Evolutionary conservation across 805 yeast genomes (phyloP).

Genomic region (Starmera amethionina): DNA sequence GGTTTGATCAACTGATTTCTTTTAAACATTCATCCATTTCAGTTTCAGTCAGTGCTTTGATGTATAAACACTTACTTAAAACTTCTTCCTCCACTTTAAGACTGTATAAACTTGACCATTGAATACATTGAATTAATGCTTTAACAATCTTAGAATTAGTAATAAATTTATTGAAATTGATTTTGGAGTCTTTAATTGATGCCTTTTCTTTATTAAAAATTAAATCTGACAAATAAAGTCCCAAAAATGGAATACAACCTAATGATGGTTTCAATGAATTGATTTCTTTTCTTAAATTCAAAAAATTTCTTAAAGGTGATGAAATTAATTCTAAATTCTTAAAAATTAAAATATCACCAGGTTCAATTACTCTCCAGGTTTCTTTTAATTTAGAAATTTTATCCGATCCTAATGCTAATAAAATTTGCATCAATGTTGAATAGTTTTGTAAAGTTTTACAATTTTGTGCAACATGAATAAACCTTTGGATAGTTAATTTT

Average conservation of each 20-base stretch:
- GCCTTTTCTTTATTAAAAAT: slow-evolving; percentile 47
- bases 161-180: slow-evolving; percentile 73
- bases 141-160: slow-evolving; percentile 70
- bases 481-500: slow-evolving; percentile 66
- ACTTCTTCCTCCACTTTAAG: slow-evolving; percentile 50
- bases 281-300: slow-evolving; percentile 53
- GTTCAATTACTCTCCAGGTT: slow-evolving; percentile 69
- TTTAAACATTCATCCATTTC: slow-evolving; percentile 43
- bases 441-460: slow-evolving; percentile 69
- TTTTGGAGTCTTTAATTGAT: slow-evolving; percentile 21
- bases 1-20: too few relatives aligned
- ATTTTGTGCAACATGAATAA: slow-evolving; percentile 76
- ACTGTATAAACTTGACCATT: slow-evolving; percentile 68
- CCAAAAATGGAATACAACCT: slow-evolving; percentile 89
- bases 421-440: slow-evolving; percentile 80
- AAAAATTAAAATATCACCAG: slow-evolving; percentile 61
- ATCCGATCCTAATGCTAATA: slow-evolving; percentile 67
- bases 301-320: slow-evolving; percentile 67
- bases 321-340: slow-evolving; percentile 60
- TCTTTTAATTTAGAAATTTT: slow-evolving; percentile 46
- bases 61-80: slow-evolving; percentile 75
- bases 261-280: slow-evolving; percentile 47
- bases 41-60: slow-evolving; percentile 61
- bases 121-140: slow-evolving; percentile 69
- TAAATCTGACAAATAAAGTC: slow-evolving; percentile 75